phyloP scores from a whole-genome alignment of 2,329 filamentous ascomycete genomes.

The Samsoniella hepiali region DNA sequence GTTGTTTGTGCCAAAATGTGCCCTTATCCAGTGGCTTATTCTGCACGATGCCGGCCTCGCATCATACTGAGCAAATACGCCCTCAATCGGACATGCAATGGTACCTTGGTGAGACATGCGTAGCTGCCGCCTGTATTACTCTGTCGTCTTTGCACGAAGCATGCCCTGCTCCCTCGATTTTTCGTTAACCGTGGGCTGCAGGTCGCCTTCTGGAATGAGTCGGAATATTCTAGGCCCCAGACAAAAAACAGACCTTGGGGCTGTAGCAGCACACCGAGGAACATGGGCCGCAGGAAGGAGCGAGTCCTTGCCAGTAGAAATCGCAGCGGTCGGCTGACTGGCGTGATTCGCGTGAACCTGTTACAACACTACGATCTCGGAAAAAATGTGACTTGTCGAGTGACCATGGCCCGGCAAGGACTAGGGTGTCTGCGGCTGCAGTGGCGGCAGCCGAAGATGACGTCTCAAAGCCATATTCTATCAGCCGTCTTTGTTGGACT shows the following conservation, averaged over 20 bases:
- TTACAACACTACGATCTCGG: background rate
- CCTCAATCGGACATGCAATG: background rate
- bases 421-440: background rate
- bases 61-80: background rate
- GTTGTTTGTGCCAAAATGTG: background rate
- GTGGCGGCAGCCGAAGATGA: background rate
- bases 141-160: background rate
- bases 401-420: background rate
- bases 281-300: background rate
- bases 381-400: conserved; percentile 12
- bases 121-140: background rate
- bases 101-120: background rate
- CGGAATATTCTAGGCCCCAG: background rate
- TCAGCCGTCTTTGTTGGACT: background rate
- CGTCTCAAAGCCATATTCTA: background rate
- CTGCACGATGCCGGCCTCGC: background rate
- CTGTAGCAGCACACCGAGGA: background rate
- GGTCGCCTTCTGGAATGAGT: background rate
- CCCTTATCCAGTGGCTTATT: background rate
- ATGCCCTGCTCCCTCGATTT: background rate
- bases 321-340: background rate
- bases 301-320: background rate
- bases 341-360: background rate
- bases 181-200: background rate
- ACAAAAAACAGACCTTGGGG: background rate